These are phyloP conservation scores for Pseudozyma sp. DNA, from an alignment of 1,284 basidiomycete species.

Conservation along the genomic window DNA sequence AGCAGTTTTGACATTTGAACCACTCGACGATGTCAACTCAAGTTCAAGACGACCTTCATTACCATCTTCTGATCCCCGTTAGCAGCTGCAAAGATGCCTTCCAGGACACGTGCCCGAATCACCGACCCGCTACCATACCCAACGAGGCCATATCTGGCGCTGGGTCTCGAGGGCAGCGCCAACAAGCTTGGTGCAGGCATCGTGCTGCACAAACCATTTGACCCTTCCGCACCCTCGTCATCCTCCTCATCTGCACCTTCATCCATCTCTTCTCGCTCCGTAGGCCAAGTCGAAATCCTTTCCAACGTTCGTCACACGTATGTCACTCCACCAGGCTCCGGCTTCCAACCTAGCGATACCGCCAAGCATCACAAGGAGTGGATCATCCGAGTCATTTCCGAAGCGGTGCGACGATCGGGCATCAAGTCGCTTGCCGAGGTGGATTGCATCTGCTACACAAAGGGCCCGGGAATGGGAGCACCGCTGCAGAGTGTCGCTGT, in stretches of 20 bases:
- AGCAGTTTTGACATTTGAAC: background rate
- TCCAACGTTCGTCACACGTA: slow-evolving; percentile 89
- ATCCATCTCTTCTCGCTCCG: slow-evolving; percentile 79
- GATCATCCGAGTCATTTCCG: slow-evolving; percentile 83
- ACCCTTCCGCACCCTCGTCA: slow-evolving; percentile 59
- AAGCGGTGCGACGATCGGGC: slow-evolving; percentile 80
- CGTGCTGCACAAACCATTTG: slow-evolving; percentile 82
- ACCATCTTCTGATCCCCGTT: background rate
- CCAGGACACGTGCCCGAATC: slow-evolving; percentile 28
- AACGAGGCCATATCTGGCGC: slow-evolving; percentile 56
- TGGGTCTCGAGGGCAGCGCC: slow-evolving; percentile 72
- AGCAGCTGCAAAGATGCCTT: slow-evolving; percentile 22
- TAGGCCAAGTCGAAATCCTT: slow-evolving; percentile 68
- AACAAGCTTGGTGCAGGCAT: slow-evolving; percentile 98
- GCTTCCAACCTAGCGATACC: slow-evolving; percentile 94
- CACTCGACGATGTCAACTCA: no score
- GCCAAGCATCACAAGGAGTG: slow-evolving; percentile 95
- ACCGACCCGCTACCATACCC: slow-evolving; percentile 54
- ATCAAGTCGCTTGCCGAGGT: slow-evolving; percentile 78
- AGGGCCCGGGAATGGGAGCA: slow-evolving; percentile 99
- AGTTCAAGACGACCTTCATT: no score
- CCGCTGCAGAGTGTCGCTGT: slow-evolving; percentile 94
- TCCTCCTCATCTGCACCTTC: slow-evolving; percentile 35
- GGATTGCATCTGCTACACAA: slow-evolving; percentile 96
- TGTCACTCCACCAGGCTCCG: slow-evolving; percentile 96